phyloP scores from a whole-genome alignment of 768 basidiomycete species.

The Lactarius pseudohatsudake region DNA sequence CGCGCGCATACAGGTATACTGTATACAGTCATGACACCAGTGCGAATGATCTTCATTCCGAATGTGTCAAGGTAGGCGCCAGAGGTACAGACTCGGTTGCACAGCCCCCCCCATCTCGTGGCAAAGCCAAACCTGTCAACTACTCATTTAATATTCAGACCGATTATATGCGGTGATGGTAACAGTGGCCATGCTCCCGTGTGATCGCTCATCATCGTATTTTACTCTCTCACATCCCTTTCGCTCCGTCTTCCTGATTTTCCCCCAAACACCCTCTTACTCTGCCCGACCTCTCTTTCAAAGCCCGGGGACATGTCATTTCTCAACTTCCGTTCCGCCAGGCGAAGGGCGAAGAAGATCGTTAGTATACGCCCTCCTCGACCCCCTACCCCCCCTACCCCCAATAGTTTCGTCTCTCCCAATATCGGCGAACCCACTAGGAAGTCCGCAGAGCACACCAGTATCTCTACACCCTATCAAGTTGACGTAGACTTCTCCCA shows the following conservation, averaged over 20 bases:
- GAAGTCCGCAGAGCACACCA: not conserved
- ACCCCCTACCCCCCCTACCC: slow-evolving; percentile 2
- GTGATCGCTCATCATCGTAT: slow-evolving; percentile 16
- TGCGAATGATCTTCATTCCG: not conserved
- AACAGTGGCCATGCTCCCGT: slow-evolving; percentile 5
- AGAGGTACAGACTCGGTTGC: slow-evolving; percentile 2
- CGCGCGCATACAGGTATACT: too few species aligned
- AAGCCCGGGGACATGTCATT: slow-evolving; percentile 21
- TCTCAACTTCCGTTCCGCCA: slow-evolving; percentile 25
- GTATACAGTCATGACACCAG: too few species aligned
- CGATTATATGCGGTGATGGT: slow-evolving; percentile 9
- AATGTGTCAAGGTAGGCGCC: not conserved
- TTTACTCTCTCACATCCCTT: slow-evolving; percentile 6
- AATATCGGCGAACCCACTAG: slow-evolving; percentile 14
- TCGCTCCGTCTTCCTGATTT: not conserved
- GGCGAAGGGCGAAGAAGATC: slow-evolving; percentile 28
- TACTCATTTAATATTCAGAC: not conserved
- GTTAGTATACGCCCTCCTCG: slow-evolving; percentile 2
- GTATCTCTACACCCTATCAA: slow-evolving; percentile 1
- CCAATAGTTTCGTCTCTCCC: slow-evolving; percentile 9
- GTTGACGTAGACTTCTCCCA: slow-evolving; percentile 16
- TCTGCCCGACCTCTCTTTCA: slow-evolving; percentile 1
- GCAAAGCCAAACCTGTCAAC: slow-evolving; percentile 2
- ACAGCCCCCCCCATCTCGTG: not conserved
- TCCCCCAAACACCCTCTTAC: not conserved